Percentiles rank a stretch among this genome's conserved stretches.
These are phyloP conservation scores for Yamadazyma paraphyllophila DNA, from an alignment of 805 yeast genomes.

Conservation along the genomic window DNA sequence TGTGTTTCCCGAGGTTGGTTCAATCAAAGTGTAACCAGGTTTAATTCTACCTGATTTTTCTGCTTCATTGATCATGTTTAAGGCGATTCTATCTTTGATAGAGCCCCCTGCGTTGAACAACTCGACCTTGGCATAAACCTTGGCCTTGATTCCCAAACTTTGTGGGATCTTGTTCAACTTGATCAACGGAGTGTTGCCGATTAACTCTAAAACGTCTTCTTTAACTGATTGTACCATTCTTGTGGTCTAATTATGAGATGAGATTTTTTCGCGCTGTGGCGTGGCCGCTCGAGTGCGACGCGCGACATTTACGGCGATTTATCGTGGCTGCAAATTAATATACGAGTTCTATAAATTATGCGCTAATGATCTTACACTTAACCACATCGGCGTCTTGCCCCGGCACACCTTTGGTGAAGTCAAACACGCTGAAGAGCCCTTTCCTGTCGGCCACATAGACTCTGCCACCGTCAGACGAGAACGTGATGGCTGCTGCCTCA, in stretches of 20 bases:
- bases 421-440: conserved; percentile 75
- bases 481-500: conserved; percentile 77
- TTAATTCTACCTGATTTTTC: conserved; percentile 73
- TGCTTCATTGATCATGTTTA: conserved; percentile 83
- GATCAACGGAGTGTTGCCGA: conserved; percentile 84
- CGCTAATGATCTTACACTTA: conserved; percentile 57
- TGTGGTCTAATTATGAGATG: conserved; percentile 9
- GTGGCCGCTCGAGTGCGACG: background rate
- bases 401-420: conserved; percentile 84
- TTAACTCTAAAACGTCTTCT: conserved; percentile 64
- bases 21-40: conserved; percentile 84
- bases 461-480: conserved; percentile 79
- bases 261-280: conserved; percentile 5
- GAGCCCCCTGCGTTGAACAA: conserved; percentile 88
- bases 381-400: conserved; percentile 62
- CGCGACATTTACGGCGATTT: background rate
- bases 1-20: conserved; percentile 89
- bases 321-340: background rate
- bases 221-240: conserved; percentile 35
- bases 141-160: conserved; percentile 70
- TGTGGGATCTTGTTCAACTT: conserved; percentile 74
- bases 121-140: conserved; percentile 71
- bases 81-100: conserved; percentile 85
- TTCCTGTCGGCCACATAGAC: conserved; percentile 76
- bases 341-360: conserved; percentile 8